Conservation (phyloP, 2,329 filamentous ascomycete genomes). For the Curvularia hawaiiensis region DNA sequence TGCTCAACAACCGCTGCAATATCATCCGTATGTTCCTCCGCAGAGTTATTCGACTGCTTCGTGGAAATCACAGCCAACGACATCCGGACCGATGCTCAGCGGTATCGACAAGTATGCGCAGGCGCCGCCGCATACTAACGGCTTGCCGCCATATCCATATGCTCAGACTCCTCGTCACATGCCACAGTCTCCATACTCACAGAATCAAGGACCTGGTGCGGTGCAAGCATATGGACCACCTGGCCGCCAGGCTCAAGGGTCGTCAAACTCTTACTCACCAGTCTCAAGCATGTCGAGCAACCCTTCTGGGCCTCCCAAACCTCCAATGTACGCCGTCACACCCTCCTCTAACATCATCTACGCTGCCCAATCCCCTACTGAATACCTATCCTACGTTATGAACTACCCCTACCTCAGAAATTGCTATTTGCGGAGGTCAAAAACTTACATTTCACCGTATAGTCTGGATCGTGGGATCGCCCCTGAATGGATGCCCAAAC, state of each 20-base stretch:
- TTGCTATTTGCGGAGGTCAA: slow-evolving; percentile 51
- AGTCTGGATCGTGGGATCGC: slow-evolving; percentile 50
- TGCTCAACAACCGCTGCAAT: slow-evolving; percentile 25
- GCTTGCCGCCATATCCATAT: slow-evolving; percentile 35
- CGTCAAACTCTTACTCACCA: slow-evolving; percentile 39
- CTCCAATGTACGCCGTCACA: slow-evolving; percentile 46
- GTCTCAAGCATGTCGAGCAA: slow-evolving; percentile 40
- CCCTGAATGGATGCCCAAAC: slow-evolving; percentile 47
- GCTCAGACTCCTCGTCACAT: slow-evolving; percentile 22
- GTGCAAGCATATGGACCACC: slow-evolving; percentile 22
- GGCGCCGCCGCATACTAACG: slow-evolving; percentile 22
- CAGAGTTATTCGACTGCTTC: slow-evolving; percentile 28
- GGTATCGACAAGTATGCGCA: slow-evolving; percentile 39
- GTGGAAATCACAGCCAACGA: slow-evolving; percentile 33
- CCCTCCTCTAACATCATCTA: slow-evolving; percentile 45
- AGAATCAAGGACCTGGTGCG: slow-evolving; percentile 20
- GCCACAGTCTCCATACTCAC: slow-evolving; percentile 27
- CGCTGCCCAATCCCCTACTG: slow-evolving; percentile 42
- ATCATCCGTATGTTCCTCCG: slow-evolving; percentile 38
- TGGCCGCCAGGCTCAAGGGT: slow-evolving; percentile 30
- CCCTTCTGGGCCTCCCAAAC: slow-evolving; percentile 39
- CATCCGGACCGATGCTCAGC: slow-evolving; percentile 27
- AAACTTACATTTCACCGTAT: slow-evolving; percentile 56
- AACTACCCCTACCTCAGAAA: slow-evolving; percentile 55
- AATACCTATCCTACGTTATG: slow-evolving; percentile 51